A percentile compares a stretch with the other conserved stretches of the same genome.
These are phyloP conservation scores for Tylopilus vinaceipallidus DNA, from an alignment of 768 basidiomycete genomes.

Conservation along the genomic window DNA sequence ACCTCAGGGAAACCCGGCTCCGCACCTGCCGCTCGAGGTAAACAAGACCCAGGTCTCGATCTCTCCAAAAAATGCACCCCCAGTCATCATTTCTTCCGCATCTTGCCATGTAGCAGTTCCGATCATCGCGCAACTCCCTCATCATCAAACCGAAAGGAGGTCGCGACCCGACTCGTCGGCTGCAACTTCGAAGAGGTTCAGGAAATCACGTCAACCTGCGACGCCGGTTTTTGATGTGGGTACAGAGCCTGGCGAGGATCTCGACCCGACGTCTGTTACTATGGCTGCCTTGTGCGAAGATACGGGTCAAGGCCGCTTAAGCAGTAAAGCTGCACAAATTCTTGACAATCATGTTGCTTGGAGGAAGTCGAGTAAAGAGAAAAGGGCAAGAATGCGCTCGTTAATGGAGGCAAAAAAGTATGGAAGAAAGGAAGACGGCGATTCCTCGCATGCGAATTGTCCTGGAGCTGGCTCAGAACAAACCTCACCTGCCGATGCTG, in stretches of 20 bases:
- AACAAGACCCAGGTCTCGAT: neutral
- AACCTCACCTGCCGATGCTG: slow-evolving; percentile 1
- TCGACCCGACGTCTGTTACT: slow-evolving; percentile 81
- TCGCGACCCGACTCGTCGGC: slow-evolving; percentile 16
- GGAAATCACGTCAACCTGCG: slow-evolving; percentile 42
- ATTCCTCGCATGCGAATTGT: slow-evolving; percentile 22
- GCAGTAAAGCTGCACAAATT: slow-evolving; percentile 73
- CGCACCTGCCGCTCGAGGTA: slow-evolving; percentile 8
- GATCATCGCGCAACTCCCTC: slow-evolving; percentile 6
- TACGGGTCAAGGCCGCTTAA: slow-evolving; percentile 74
- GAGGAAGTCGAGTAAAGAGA: slow-evolving; percentile 68
- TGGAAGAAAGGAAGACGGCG: slow-evolving; percentile 53
- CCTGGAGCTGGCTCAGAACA: slow-evolving; percentile 13
- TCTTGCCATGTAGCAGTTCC: slow-evolving; percentile 20
- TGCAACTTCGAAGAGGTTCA: slow-evolving; percentile 33
- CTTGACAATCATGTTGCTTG: slow-evolving; percentile 67
- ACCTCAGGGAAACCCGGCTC: slow-evolving; percentile 14
- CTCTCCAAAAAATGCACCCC: neutral
- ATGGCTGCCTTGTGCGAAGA: slow-evolving; percentile 81
- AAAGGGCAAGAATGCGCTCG: slow-evolving; percentile 58
- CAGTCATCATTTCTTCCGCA: slow-evolving; percentile 1
- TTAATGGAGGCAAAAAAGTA: slow-evolving; percentile 76
- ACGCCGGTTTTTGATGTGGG: slow-evolving; percentile 55
- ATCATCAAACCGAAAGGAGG: slow-evolving; percentile 19
- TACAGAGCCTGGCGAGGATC: slow-evolving; percentile 68